Conservation (phyloP, 2,329 filamentous ascomycete genomes). For the Cercospora berteroae region DNA sequence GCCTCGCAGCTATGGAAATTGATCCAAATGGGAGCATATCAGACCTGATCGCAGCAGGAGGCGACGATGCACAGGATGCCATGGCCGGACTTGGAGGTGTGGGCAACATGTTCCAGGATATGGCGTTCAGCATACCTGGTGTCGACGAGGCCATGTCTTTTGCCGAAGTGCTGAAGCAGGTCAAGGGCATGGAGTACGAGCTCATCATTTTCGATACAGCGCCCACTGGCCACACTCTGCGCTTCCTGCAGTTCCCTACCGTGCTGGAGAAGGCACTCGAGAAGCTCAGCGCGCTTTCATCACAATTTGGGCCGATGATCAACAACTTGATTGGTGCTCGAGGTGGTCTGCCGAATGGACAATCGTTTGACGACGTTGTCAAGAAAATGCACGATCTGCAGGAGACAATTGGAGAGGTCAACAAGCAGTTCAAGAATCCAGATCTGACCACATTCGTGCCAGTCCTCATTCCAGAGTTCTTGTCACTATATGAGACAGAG, state of each 20-base stretch:
- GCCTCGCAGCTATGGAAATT: slow-evolving; percentile 98
- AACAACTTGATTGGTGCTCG: slow-evolving; percentile 83
- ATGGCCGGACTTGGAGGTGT: slow-evolving; percentile 67
- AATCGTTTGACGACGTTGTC: slow-evolving; percentile 87
- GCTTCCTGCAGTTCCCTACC: slow-evolving; percentile 96
- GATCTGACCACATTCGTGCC: slow-evolving; percentile 96
- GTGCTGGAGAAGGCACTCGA: slow-evolving; percentile 98
- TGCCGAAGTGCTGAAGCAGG: slow-evolving; percentile 97
- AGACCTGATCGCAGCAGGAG: slow-evolving; percentile 79
- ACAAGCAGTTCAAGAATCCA: slow-evolving; percentile 96
- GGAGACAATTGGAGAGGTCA: slow-evolving; percentile 91
- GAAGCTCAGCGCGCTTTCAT: slow-evolving; percentile 90
- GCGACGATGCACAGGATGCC: slow-evolving; percentile 67
- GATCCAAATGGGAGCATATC: slow-evolving; percentile 98
- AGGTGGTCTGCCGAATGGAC: slow-evolving; percentile 81
- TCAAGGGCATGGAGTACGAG: slow-evolving; percentile 98
- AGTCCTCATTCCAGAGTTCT: slow-evolving; percentile 96
- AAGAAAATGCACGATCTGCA: slow-evolving; percentile 91
- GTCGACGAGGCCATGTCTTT: slow-evolving; percentile 99
- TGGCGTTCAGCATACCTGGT: slow-evolving; percentile 95
- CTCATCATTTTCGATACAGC: slow-evolving; percentile 99
- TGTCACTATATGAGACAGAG: slow-evolving; percentile 96
- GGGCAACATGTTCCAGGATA: slow-evolving; percentile 97
- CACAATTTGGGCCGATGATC: slow-evolving; percentile 92
- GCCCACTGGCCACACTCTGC: slow-evolving; percentile 94